Evolutionary conservation across 2,329 filamentous ascomycete genomes (phyloP).

Genomic region (Capronia epimyces): DNA sequence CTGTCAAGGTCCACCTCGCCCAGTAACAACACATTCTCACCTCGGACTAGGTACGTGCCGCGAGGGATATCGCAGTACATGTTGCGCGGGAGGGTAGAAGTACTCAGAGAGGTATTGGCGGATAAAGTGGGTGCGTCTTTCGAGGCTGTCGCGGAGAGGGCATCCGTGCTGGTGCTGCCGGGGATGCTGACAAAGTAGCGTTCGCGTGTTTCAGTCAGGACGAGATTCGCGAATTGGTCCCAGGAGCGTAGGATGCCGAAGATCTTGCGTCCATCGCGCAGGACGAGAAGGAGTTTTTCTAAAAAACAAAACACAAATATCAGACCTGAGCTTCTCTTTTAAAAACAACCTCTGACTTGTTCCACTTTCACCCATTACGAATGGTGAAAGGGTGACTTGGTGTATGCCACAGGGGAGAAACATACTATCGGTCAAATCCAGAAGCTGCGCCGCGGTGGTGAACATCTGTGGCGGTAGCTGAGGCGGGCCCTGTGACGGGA

Average conservation of each 20-base stretch:
- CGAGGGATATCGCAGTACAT: slow-evolving; percentile 79
- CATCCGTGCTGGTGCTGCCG: not conserved
- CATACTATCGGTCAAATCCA: slow-evolving; percentile 97
- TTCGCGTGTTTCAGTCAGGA: slow-evolving; percentile 88
- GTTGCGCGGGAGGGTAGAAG: slow-evolving; percentile 40
- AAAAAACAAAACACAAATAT: not conserved
- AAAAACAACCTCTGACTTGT: not conserved
- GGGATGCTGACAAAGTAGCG: slow-evolving; percentile 60
- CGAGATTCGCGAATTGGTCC: slow-evolving; percentile 97
- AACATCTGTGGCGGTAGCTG: slow-evolving; percentile 81
- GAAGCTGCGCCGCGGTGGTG: slow-evolving; percentile 88
- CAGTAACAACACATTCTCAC: slow-evolving; percentile 92
- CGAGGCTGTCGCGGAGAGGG: not conserved
- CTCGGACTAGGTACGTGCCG: slow-evolving; percentile 85
- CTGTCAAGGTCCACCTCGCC: slow-evolving; percentile 96
- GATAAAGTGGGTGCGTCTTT: not conserved
- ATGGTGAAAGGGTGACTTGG: not conserved
- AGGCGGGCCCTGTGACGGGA: slow-evolving; percentile 38
- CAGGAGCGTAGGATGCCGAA: slow-evolving; percentile 89
- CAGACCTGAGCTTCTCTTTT: not conserved
- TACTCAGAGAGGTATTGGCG: not conserved
- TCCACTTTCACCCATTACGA: too few relatives aligned
- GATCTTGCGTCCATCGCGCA: slow-evolving; percentile 90
- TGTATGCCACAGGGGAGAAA: slow-evolving; percentile 12
- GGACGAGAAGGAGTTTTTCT: slow-evolving; percentile 92